These are phyloP conservation scores for Trifolium repens DNA, from an alignment of 306 rosid species.

Conservation along the genomic window DNA sequence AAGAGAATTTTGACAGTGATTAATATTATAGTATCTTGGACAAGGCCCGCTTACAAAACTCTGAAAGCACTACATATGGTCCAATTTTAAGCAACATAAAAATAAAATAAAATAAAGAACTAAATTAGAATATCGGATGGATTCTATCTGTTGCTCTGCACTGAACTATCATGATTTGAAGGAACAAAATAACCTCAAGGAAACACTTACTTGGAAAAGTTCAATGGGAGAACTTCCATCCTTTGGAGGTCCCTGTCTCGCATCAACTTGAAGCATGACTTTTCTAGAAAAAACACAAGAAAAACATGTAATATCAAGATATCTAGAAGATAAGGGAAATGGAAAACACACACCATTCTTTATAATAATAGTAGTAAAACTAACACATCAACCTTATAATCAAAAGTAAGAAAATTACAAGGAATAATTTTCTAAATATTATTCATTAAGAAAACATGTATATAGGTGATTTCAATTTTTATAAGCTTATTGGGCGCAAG, in stretches of 20 bases:
- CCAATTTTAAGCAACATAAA: background rate
- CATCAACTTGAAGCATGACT: constrained; percentile 89
- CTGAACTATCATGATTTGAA: background rate
- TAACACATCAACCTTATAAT: constrained; percentile 22
- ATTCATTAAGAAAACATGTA: background rate
- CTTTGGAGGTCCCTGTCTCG: constrained; percentile 89
- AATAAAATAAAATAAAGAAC: background rate
- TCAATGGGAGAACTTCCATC: constrained; percentile 90
- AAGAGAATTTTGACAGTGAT: background rate
- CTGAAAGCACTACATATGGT: background rate
- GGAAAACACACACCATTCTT: background rate
- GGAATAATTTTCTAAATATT: background rate
- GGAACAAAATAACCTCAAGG: constrained; percentile 19
- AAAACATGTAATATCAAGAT: constrained; percentile 36
- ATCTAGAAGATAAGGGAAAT: constrained; percentile 21
- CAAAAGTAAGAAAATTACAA: background rate
- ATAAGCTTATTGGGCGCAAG: background rate
- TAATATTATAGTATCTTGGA: background rate
- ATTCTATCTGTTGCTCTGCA: constrained; percentile 17
- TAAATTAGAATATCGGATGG: background rate
- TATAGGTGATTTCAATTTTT: constrained; percentile 17
- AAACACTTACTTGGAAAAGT: constrained; percentile 71
- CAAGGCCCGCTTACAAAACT: no score
- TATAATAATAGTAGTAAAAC: background rate
- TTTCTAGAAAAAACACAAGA: constrained; percentile 49